These are phyloP conservation scores for Physocladia obscura DNA, from an alignment of 192 early-diverging fungal species.

Conservation along the genomic window DNA sequence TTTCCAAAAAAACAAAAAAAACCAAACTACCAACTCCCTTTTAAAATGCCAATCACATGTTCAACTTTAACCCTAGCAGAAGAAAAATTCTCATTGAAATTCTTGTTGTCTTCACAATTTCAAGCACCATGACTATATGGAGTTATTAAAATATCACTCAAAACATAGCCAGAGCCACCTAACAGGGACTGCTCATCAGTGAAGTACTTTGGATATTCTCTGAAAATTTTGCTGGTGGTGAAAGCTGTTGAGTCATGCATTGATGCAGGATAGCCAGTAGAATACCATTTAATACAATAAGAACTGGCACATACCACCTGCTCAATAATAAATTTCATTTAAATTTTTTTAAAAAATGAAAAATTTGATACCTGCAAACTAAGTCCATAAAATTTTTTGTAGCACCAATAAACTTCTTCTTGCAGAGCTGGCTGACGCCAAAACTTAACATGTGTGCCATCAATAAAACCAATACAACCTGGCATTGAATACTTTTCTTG, in stretches of 20 bases:
- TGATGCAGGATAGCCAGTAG: slow-evolving; percentile 9
- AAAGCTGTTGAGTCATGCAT: slow-evolving; percentile 25
- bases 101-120: background rate
- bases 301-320: background rate
- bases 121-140: background rate
- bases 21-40: slow-evolving; percentile 10
- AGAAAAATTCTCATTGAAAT: background rate
- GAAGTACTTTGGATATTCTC: background rate
- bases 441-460: slow-evolving; percentile 9
- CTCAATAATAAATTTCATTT: no score
- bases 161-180: background rate
- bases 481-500: no score
- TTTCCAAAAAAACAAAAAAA: no score
- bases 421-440: background rate
- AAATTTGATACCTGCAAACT: slow-evolving; percentile 1
- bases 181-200: background rate
- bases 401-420: slow-evolving; percentile 16
- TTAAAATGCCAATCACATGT: slow-evolving; percentile 16
- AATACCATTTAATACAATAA: slow-evolving; percentile 1
- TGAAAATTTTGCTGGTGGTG: no score
- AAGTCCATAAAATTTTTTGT: slow-evolving; percentile 11
- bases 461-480: no score
- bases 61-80: slow-evolving; percentile 3
- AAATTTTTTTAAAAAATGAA: no score
- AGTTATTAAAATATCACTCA: background rate